Conservation (phyloP, 148 eudicot genomes). For the Camellia lanceoleosa region DNA sequence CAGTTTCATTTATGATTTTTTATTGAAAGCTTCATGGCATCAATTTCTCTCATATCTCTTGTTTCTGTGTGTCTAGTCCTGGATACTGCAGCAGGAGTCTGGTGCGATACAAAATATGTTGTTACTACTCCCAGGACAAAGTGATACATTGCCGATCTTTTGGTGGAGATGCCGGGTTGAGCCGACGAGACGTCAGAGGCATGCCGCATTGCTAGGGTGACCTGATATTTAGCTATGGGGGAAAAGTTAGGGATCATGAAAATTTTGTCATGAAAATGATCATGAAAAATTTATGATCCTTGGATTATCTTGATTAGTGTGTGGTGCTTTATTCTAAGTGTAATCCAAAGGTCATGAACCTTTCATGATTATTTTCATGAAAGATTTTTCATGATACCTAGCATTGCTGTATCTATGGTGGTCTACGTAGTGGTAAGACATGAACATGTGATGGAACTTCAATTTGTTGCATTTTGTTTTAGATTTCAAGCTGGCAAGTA, state of each 20-base stretch:
- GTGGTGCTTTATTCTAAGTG: too few relatives aligned
- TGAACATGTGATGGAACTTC: background rate
- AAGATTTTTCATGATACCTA: too few relatives aligned
- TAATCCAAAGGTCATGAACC: too few relatives aligned
- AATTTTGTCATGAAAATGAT: too few relatives aligned
- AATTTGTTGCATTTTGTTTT: background rate
- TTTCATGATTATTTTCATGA: too few relatives aligned
- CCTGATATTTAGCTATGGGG: too few relatives aligned
- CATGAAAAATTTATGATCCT: too few relatives aligned
- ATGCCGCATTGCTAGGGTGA: slow-evolving; percentile 97
- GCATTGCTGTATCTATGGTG: slow-evolving; percentile 95
- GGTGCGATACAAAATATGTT: slow-evolving; percentile 96
- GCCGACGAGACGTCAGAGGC: slow-evolving; percentile 93
- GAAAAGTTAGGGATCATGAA: too few relatives aligned
- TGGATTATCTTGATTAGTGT: too few relatives aligned
- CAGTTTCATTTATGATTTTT: background rate
- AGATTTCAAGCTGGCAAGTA: background rate
- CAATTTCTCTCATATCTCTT: background rate
- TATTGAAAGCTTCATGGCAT: background rate
- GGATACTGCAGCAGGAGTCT: slow-evolving; percentile 99
- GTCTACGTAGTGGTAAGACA: slow-evolving; percentile 92
- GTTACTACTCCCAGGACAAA: slow-evolving; percentile 93
- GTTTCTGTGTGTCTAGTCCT: slow-evolving; percentile 46
- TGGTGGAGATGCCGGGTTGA: slow-evolving; percentile 97
- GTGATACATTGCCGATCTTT: slow-evolving; percentile 96